These are phyloP conservation scores for Rubia peregrina DNA, from an alignment of 305 asterid genomes.

Conservation along the genomic window DNA sequence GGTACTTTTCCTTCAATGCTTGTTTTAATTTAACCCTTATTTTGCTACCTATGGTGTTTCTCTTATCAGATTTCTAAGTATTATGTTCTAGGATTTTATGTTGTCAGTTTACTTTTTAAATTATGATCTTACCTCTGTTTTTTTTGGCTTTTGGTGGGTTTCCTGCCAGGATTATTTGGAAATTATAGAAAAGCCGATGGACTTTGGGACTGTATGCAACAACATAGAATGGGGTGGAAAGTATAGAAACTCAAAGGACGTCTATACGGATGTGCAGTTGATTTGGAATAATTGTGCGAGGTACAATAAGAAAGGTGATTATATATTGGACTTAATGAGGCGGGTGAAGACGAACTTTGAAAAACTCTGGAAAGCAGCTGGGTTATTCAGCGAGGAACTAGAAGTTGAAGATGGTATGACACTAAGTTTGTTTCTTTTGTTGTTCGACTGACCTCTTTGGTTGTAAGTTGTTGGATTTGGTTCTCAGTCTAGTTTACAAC, in stretches of 20 bases:
- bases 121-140: background rate
- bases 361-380: conserved; percentile 63
- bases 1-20: background rate
- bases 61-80: background rate
- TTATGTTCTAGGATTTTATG: background rate
- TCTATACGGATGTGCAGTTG: conserved; percentile 62
- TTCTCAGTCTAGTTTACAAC: background rate
- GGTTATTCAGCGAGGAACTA: conserved; percentile 29
- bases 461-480: background rate
- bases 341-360: conserved; percentile 70
- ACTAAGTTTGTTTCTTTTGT: background rate
- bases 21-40: background rate
- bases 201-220: conserved; percentile 79
- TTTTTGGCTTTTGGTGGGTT: background rate
- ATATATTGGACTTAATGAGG: conserved; percentile 78
- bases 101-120: conserved; percentile 2
- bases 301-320: conserved; percentile 77
- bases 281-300: conserved; percentile 82
- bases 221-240: conserved; percentile 70
- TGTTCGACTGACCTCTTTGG: background rate
- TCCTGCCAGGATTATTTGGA: conserved; percentile 75
- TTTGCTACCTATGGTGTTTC: conserved; percentile 10
- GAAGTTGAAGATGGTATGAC: conserved; percentile 14
- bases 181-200: conserved; percentile 83
- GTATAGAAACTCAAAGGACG: conserved; percentile 71